Evolutionary conservation across 257 asterid species (phyloP), one percentile per base, ranked within the genome.

Genomic region (Plantago elongata): DNA sequence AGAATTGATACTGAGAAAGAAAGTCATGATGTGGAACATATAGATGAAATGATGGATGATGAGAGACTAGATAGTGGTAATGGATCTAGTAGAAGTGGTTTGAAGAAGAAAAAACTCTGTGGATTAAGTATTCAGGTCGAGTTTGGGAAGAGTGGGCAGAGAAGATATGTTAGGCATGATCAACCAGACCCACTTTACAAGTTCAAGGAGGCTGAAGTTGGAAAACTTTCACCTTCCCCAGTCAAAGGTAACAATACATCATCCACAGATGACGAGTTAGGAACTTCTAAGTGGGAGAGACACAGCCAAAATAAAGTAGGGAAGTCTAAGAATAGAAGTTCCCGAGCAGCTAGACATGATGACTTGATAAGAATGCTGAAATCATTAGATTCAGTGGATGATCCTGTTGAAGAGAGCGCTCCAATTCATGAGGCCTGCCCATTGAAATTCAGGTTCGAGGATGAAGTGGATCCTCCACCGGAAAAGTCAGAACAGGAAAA

Each of bases 401-500:
- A 67, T 62, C 66, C 72, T 10, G 11, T 43, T 11, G 30, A 66
- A 40, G 69, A 55, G 71, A 50, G 43, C 62, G 70, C 27, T 67
- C 37, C 34, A 5, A 27, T 45, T 50, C 57, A 64, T 14, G 17
- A 14, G 11, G 17, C 54, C 4, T 78, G 83, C 50, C 91, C 82
- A 8, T 9, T 69, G 34, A 77, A 56, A 67, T 91, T 91, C 52
- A 57, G 73, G 63, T 84, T 88, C 17, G 82, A 76, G 65, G 95
- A 84, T 17, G 83, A 83, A 64, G 75, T 69, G 60, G 70, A 60
- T 61, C 68, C 67, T 22, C 75, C 75, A 3, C 74, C 30, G 0
- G 78, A 81, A 71, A 81, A 83, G 74, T 57, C 77, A 9, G 88
- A 79, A 29, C 69, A 75, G 78, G 80, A 90, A 63, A 70, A 69